Evolutionary conservation across 2,329 filamentous ascomycete species (phyloP).

Genomic region (Monosporascus sp.): DNA sequence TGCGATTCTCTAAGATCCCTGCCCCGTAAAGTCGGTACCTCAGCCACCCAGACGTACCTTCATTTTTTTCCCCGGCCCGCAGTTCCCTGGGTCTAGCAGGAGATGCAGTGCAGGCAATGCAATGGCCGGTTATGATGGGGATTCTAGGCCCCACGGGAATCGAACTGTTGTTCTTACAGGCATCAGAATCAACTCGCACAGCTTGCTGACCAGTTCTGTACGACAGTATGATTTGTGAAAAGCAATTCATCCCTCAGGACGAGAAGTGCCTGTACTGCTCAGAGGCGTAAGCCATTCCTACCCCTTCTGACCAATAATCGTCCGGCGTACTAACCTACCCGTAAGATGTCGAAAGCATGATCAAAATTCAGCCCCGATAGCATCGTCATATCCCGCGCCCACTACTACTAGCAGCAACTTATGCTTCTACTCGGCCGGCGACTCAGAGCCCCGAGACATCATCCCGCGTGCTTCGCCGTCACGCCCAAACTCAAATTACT

Average conservation of each 20-base stretch:
- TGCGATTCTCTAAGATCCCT: background rate
- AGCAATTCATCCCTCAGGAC: conserved; percentile 56
- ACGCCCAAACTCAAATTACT: conserved; percentile 49
- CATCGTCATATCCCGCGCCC: conserved; percentile 20
- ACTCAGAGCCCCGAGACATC: conserved; percentile 54
- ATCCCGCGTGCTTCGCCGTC: conserved; percentile 60
- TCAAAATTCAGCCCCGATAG: conserved; percentile 32
- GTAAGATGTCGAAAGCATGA: conserved; percentile 52
- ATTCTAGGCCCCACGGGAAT: conserved; percentile 2
- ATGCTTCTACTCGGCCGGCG: conserved; percentile 39
- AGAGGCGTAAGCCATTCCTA: conserved; percentile 45
- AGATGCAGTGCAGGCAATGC: too few species aligned
- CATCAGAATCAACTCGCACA: conserved; percentile 2
- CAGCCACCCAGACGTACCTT: too few species aligned
- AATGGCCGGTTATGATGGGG: too few species aligned
- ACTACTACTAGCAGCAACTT: conserved; percentile 29
- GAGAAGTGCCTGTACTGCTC: conserved; percentile 58
- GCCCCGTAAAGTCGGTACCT: too few species aligned
- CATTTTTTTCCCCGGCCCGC: too few species aligned
- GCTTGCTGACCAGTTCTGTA: conserved; percentile 21
- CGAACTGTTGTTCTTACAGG: conserved; percentile 20
- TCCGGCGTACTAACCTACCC: conserved; percentile 18
- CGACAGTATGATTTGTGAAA: conserved; percentile 60
- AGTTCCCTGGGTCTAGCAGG: too few species aligned
- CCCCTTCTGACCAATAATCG: conserved; percentile 7